Conservation (phyloP, 305 asterid genomes). For the Solanum chacoense region DNA sequence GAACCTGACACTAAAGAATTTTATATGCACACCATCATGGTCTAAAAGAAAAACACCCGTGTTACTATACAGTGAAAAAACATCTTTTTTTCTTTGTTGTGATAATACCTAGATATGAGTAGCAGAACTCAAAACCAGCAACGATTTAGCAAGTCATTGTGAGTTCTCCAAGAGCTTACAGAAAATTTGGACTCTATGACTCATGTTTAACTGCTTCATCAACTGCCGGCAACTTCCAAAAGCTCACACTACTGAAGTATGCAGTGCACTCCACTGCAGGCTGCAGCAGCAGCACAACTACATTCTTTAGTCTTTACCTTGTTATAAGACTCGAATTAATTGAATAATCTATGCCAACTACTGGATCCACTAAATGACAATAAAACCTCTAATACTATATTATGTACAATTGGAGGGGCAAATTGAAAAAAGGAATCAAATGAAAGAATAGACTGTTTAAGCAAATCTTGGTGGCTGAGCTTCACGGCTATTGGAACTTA, state of each 20-base stretch:
- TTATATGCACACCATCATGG: background rate
- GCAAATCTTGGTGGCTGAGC: slow-evolving; percentile 4
- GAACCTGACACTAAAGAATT: background rate
- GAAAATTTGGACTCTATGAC: background rate
- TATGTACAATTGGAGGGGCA: slow-evolving; percentile 21
- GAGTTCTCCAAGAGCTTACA: background rate
- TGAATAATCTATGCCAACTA: background rate
- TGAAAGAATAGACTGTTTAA: background rate
- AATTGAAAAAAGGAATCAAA: background rate
- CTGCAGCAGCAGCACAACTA: background rate
- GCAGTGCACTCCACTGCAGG: background rate
- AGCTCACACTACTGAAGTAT: background rate
- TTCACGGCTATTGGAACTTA: slow-evolving; percentile 11
- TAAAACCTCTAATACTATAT: background rate
- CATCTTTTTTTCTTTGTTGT: background rate
- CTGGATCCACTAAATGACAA: background rate
- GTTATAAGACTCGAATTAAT: background rate
- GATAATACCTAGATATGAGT: background rate
- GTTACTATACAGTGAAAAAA: background rate
- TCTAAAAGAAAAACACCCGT: background rate
- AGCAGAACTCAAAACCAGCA: background rate
- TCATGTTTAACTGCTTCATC: background rate
- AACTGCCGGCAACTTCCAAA: background rate
- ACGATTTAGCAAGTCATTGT: background rate
- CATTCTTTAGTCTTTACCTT: background rate